These are phyloP conservation scores for Podaxis carcinomalis DNA, from an alignment of 768 basidiomycete genomes.

Conservation along the genomic window DNA sequence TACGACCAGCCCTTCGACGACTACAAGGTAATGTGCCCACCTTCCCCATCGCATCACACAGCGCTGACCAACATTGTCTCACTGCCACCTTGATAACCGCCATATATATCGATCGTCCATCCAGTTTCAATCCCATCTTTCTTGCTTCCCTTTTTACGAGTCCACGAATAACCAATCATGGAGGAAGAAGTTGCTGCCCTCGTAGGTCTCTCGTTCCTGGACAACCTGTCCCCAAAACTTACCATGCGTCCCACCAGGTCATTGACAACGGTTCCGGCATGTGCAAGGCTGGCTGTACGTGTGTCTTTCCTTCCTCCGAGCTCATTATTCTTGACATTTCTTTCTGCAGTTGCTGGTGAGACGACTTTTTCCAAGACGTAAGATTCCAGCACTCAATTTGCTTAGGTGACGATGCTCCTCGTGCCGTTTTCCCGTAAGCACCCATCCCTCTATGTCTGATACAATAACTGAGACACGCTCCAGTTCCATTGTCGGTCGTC, in stretches of 20 bases:
- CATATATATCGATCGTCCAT: slow-evolving; percentile 15
- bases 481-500: slow-evolving; percentile 91
- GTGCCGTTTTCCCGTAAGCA: slow-evolving; percentile 93
- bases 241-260: slow-evolving; percentile 41
- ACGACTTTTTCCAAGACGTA: slow-evolving; percentile 10
- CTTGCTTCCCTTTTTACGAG: slow-evolving; percentile 17
- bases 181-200: slow-evolving; percentile 47
- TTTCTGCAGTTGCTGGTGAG: slow-evolving; percentile 58
- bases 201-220: slow-evolving; percentile 39
- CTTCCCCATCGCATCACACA: neutral
- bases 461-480: slow-evolving; percentile 5
- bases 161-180: slow-evolving; percentile 37
- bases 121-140: neutral
- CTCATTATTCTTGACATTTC: slow-evolving; percentile 17
- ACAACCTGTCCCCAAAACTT: neutral
- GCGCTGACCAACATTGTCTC: neutral
- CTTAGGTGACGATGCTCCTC: slow-evolving; percentile 82
- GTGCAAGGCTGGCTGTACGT: slow-evolving; percentile 99
- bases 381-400: slow-evolving; percentile 19
- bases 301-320: slow-evolving; percentile 14
- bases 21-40: neutral
- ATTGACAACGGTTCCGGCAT: slow-evolving; percentile 97
- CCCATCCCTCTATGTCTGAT: neutral
- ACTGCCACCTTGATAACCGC: neutral
- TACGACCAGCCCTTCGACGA: neutral